A percentile compares a stretch with the other conserved stretches of the same genome.
Conservation (phyloP, 768 basidiomycete genomes). For the Rickenella mellea region DNA sequence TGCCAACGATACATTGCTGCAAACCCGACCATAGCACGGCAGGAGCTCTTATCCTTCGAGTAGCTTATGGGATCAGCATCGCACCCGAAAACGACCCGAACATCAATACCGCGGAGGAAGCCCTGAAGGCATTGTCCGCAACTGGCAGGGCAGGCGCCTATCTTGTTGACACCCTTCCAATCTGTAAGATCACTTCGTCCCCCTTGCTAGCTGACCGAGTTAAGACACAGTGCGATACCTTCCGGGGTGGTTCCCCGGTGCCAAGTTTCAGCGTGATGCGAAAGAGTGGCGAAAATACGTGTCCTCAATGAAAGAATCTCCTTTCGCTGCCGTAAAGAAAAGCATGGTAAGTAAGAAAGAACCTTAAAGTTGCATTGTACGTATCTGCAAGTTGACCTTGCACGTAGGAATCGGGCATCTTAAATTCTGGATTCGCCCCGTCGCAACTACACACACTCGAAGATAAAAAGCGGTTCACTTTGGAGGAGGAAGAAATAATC, state of each 20-base stretch:
- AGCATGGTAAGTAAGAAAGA: no score
- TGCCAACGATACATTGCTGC: no score
- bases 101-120: slow-evolving; percentile 21
- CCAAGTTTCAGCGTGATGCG: slow-evolving; percentile 25
- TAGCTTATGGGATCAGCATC: slow-evolving; percentile 26
- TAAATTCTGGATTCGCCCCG: no score
- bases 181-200: neutral
- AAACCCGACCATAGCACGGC: slow-evolving; percentile 8
- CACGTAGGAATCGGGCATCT: no score
- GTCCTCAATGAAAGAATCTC: slow-evolving; percentile 11
- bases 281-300: slow-evolving; percentile 16
- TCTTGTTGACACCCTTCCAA: slow-evolving; percentile 19
- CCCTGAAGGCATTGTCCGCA: slow-evolving; percentile 17
- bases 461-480: slow-evolving; percentile 23
- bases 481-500: slow-evolving; percentile 42
- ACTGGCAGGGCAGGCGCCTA: slow-evolving; percentile 20
- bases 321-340: slow-evolving; percentile 10
- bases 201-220: neutral
- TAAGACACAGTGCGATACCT: slow-evolving; percentile 22
- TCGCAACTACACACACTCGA: no score
- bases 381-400: no score
- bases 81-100: slow-evolving; percentile 24
- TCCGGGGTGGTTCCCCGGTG: slow-evolving; percentile 27
- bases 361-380: no score
- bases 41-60: slow-evolving; percentile 20